Evolutionary conservation across 495 filamentous ascomycete species (phyloP), one percentile per base, ranked within the genome.

Genomic region (Penicillium flavigenum): DNA sequence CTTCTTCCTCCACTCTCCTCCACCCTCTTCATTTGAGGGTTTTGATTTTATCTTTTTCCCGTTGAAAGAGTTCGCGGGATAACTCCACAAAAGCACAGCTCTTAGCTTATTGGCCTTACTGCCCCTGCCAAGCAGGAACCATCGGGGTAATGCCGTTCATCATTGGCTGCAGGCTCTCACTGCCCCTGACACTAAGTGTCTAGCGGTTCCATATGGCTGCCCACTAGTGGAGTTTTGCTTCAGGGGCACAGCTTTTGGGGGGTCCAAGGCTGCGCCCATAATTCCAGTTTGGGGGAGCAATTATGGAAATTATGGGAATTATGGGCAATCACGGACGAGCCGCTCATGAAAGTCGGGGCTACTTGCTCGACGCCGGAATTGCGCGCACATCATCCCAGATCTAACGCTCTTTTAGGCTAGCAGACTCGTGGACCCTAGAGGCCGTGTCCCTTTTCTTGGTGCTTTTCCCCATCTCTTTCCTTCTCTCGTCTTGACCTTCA

Each of bases 121-220:
- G 51, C 46, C 50, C 60, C 27, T 42, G 65, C 65, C 59, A 67
- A 67, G 65, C 59, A 68, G 36, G 65, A 68, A 68, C 65, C 60
- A 54, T 56, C 60, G 65, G 63, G 65, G 58, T 57, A 56, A 17
- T 8, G 0, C 9, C 5, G 12, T 7, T 14, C 17, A 49, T 47
- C 5, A 65, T 62, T 67, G 62, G 62, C 7, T 22, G 11, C 26
- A 36, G 16, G 7, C 10, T 6, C 7, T 19, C 10, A 22, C 24
- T 61, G 46, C 60, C 62, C 65, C 65, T 65, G 63, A 59, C 65
- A 57, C 62, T 64, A 64, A 44, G 20, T 19, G 11, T 31, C 51
- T 60, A 60, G 58, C 42, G 50, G 50, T 24, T 42, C 38, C 52
- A 61, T 46, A n/a, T 55, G 56, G 56, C 44, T 51, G 22, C 32